These are phyloP conservation scores for Cladosporium sp. DNA, from an alignment of 2,329 filamentous ascomycete species.

Conservation along the genomic window DNA sequence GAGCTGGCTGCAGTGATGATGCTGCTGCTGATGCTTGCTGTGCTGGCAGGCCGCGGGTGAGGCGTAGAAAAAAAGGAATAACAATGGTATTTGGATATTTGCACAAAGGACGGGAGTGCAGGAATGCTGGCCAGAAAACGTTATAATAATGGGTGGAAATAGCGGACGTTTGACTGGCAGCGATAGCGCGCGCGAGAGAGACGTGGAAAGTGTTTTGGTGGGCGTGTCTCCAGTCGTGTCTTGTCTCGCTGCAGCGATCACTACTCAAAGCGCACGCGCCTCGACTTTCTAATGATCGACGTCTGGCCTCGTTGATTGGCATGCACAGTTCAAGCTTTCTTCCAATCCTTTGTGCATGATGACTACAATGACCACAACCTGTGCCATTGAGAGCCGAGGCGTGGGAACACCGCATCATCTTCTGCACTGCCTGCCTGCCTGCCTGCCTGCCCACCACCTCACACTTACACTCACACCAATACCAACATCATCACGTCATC, in stretches of 20 bases:
- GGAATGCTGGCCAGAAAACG: too few relatives aligned
- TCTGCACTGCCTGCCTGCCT: too few relatives aligned
- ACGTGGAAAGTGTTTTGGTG: neutral
- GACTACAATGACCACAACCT: too few relatives aligned
- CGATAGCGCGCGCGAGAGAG: neutral
- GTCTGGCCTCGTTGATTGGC: neutral
- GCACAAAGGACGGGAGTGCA: neutral
- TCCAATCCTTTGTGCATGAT: neutral
- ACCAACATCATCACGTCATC: neutral
- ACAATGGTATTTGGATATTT: neutral
- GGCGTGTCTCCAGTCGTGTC: slow-evolving; percentile 4
- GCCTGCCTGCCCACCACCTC: neutral
- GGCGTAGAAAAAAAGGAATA: neutral
- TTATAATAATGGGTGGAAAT: too few relatives aligned
- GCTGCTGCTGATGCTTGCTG: neutral
- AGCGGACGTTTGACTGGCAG: neutral
- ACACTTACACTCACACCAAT: neutral
- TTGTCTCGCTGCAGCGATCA: slow-evolving; percentile 6
- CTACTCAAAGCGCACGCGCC: neutral
- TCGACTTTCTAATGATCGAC: neutral
- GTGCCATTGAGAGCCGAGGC: neutral
- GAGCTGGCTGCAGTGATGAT: neutral
- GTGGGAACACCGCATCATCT: neutral
- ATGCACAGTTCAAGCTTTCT: neutral
- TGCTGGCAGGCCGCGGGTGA: neutral